Percentiles rank a stretch among this genome's conserved stretches.
phyloP scores from a whole-genome alignment of 2,329 filamentous ascomycete genomes.

The Claviceps sorghi region DNA sequence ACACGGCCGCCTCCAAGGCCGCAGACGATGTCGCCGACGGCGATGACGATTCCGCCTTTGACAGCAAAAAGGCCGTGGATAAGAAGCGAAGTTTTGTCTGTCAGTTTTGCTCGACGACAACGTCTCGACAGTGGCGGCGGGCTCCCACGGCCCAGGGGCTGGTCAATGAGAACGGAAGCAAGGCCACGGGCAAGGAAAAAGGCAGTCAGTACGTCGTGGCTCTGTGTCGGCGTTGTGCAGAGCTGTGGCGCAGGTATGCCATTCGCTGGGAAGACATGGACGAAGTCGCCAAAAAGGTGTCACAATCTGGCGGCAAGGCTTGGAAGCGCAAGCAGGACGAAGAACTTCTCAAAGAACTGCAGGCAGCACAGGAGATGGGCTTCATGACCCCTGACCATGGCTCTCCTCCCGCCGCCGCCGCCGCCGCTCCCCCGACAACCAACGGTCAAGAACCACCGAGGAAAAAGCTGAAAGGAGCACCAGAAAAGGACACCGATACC shows the following conservation, averaged over 20 bases:
- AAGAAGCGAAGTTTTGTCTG: constrained; percentile 79
- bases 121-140: constrained; percentile 79
- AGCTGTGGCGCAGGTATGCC: constrained; percentile 89
- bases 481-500: constrained; percentile 31
- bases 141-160: constrained; percentile 66
- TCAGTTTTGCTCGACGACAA: constrained; percentile 75
- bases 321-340: constrained; percentile 87
- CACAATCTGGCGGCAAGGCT: constrained; percentile 61
- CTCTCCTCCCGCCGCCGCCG: constrained; percentile 16
- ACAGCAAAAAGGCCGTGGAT: constrained; percentile 65
- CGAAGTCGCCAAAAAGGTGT: constrained; percentile 77
- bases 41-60: constrained; percentile 89
- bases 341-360: constrained; percentile 64
- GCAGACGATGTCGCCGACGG: constrained; percentile 88
- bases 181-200: constrained; percentile 58
- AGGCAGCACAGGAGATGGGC: constrained; percentile 46
- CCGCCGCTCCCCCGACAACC: constrained; percentile 11
- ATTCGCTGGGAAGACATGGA: constrained; percentile 93
- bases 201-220: constrained; percentile 60
- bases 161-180: constrained; percentile 45
- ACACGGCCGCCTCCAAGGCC: constrained; percentile 58
- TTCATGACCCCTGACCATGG: constrained; percentile 28
- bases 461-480: constrained; percentile 47
- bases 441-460: constrained; percentile 38
- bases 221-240: constrained; percentile 77